Conservation (phyloP, 169 alveolate genomes). For the Plasmodium gallinaceum region DNA sequence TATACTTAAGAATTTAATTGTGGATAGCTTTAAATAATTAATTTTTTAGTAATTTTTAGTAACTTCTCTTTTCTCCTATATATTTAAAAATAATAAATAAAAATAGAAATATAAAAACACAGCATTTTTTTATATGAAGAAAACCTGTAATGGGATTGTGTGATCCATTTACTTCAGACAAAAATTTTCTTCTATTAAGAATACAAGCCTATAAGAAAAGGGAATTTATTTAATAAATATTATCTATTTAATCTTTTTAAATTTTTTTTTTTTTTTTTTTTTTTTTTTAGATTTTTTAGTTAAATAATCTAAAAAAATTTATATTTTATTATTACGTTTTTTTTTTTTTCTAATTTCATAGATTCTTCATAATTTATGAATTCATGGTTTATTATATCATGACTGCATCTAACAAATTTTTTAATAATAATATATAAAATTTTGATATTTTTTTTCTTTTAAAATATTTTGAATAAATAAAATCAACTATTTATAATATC, state of each 20-base stretch:
- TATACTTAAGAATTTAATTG: too few relatives aligned
- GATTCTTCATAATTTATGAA: constrained; percentile 28
- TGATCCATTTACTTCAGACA: constrained; percentile 44
- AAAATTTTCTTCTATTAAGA: constrained; percentile 27
- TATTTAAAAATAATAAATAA: background rate
- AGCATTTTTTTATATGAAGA: background rate
- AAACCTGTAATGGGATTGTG: constrained; percentile 73
- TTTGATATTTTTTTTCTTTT: background rate
- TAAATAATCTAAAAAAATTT: too few relatives aligned
- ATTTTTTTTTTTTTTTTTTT: background rate
- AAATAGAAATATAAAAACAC: background rate
- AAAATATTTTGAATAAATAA: background rate
- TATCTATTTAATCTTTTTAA: too few relatives aligned
- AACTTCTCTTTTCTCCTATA: constrained; percentile 48
- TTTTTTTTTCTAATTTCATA: constrained; percentile 48
- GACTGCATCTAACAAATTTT: constrained; percentile 36
- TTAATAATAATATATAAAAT: background rate
- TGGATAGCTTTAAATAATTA: too few relatives aligned
- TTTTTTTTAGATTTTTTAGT: background rate
- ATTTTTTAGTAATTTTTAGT: background rate
- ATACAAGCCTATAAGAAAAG: background rate
- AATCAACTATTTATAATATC: background rate
- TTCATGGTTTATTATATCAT: constrained; percentile 60
- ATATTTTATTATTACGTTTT: constrained; percentile 15
- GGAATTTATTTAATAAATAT: background rate